Evolutionary conservation across 176 grass and related monocot genomes (phyloP).

Genomic region (Lolium multiflorum): DNA sequence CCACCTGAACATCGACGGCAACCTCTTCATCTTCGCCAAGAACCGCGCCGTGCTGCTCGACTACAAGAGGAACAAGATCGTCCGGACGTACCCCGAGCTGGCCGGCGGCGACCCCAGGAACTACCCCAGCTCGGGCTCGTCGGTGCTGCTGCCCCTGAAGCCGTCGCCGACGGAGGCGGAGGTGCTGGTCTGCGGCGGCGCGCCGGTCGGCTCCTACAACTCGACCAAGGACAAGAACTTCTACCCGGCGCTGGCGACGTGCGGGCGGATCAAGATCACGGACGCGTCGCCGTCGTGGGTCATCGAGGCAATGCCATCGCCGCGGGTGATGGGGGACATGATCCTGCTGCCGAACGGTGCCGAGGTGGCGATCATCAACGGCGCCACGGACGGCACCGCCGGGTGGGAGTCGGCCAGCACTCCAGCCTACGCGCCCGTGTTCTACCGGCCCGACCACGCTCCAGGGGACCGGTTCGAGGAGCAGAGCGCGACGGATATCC

Average conservation of each 20-base stretch:
- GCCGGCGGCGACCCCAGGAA: slow-evolving; percentile 70
- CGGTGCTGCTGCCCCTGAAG: slow-evolving; percentile 70
- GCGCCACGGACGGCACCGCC: slow-evolving; percentile 64
- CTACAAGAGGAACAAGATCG: slow-evolving; percentile 66
- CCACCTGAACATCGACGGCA: slow-evolving; percentile 80
- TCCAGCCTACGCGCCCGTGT: slow-evolving; percentile 50
- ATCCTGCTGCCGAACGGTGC: slow-evolving; percentile 72
- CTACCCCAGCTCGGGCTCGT: slow-evolving; percentile 86
- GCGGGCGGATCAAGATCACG: slow-evolving; percentile 84
- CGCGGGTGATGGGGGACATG: slow-evolving; percentile 93
- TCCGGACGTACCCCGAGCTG: slow-evolving; percentile 59
- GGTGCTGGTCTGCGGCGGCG: slow-evolving; percentile 83
- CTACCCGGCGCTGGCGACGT: slow-evolving; percentile 49
- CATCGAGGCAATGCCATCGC: slow-evolving; percentile 76
- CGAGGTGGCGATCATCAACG: slow-evolving; percentile 74
- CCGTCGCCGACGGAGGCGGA: slow-evolving; percentile 65
- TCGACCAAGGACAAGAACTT: slow-evolving; percentile 44
- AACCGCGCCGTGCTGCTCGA: slow-evolving; percentile 73
- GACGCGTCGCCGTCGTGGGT: slow-evolving; percentile 63
- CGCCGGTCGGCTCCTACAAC: slow-evolving; percentile 63
- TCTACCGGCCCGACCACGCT: slow-evolving; percentile 51
- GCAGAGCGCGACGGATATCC: slow-evolving; percentile 52
- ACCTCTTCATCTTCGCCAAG: slow-evolving; percentile 87
- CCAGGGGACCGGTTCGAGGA: slow-evolving; percentile 53
- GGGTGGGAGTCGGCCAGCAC: slow-evolving; percentile 66